Conservation (phyloP, 352 stramenopile genomes). For the Globisporangium orthogonon region DNA sequence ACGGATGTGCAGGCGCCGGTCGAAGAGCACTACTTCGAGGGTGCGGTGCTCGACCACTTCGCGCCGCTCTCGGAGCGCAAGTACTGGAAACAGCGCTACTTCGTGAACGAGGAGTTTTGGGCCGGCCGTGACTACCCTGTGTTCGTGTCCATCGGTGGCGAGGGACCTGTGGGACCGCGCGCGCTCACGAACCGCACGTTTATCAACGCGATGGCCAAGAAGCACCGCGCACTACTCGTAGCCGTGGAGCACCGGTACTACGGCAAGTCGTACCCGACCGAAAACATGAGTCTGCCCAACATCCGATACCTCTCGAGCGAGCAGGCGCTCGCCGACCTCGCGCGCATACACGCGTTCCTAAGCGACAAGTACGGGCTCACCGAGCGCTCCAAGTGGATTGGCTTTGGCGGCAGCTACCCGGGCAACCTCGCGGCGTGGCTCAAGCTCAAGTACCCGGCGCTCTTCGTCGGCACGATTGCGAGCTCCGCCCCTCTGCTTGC, state of each 20-base stretch:
- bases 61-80: slow-evolving; percentile 46
- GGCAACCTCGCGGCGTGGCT: slow-evolving; percentile 92
- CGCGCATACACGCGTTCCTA: slow-evolving; percentile 82
- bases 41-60: slow-evolving; percentile 70
- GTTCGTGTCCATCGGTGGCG: slow-evolving; percentile 87
- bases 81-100: slow-evolving; percentile 87
- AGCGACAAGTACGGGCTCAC: slow-evolving; percentile 59
- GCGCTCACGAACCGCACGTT: slow-evolving; percentile 69
- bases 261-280: slow-evolving; percentile 87
- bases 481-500: slow-evolving; percentile 89
- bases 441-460: slow-evolving; percentile 90
- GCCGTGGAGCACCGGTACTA: slow-evolving; percentile 96
- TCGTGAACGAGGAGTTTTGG: slow-evolving; percentile 88
- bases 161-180: slow-evolving; percentile 52
- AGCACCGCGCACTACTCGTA: slow-evolving; percentile 74
- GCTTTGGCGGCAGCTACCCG: slow-evolving; percentile 94
- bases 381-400: slow-evolving; percentile 76
- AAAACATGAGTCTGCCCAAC: slow-evolving; percentile 72
- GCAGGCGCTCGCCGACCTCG: slow-evolving; percentile 90
- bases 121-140: slow-evolving; percentile 66
- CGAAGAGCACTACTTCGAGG: slow-evolving; percentile 48
- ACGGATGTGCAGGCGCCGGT: slow-evolving; percentile 24
- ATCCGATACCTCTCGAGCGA: slow-evolving; percentile 87
- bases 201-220: slow-evolving; percentile 68
- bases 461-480: slow-evolving; percentile 89